Conservation (phyloP, 352 stramenopile genomes). For the Peronosclerospora sorghi region DNA sequence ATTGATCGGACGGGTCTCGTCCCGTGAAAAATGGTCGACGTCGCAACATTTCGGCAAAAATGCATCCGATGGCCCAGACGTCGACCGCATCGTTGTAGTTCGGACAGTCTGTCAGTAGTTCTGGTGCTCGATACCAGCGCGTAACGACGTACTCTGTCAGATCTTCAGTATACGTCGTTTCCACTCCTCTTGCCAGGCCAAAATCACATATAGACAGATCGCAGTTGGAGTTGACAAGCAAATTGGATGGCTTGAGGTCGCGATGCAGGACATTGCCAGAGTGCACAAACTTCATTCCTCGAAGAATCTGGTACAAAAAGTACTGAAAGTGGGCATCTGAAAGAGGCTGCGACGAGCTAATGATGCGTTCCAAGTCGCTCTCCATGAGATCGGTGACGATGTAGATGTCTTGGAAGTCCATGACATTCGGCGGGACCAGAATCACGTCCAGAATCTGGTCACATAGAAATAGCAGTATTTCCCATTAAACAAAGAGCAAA, state of each 20-base stretch:
- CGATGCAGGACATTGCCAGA: constrained; percentile 90
- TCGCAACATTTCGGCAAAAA: constrained; percentile 98
- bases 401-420: constrained; percentile 86
- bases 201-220: constrained; percentile 89
- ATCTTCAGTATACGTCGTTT: constrained; percentile 72
- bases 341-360: constrained; percentile 76
- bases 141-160: constrained; percentile 90
- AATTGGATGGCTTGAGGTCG: constrained; percentile 83
- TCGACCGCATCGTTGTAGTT: constrained; percentile 96
- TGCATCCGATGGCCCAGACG: constrained; percentile 96
- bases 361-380: constrained; percentile 87
- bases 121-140: constrained; percentile 84
- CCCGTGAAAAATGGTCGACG: constrained; percentile 88
- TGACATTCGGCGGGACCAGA: constrained; percentile 69
- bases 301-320: constrained; percentile 87
- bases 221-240: constrained; percentile 87
- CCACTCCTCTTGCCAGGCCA: constrained; percentile 84
- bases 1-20: constrained; percentile 67
- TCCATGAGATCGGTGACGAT: constrained; percentile 90
- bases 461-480: not conserved
- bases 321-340: constrained; percentile 85
- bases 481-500: not conserved
- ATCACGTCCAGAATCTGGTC: constrained; percentile 76
- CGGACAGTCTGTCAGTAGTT: constrained; percentile 86
- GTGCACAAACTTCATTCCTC: constrained; percentile 97